A percentile compares a stretch with the other conserved stretches of the same genome.
These are phyloP conservation scores for Trametes versicolor DNA, from an alignment of 1,284 basidiomycete species.

Conservation along the genomic window DNA sequence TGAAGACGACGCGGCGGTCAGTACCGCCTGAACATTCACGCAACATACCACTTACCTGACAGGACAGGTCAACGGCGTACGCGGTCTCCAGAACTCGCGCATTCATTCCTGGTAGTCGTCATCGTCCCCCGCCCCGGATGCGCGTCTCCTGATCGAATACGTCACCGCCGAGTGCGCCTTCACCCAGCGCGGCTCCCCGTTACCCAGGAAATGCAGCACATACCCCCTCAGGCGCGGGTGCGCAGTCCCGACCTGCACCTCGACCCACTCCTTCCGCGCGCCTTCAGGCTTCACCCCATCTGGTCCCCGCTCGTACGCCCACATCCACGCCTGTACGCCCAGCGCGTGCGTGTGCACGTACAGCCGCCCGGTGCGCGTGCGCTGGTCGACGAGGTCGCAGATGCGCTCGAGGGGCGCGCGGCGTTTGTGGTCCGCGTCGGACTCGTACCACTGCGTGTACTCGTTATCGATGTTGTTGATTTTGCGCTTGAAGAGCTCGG, in stretches of 20 bases:
- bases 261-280: neutral
- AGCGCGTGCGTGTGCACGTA: slow-evolving; percentile 1
- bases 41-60: too few species aligned
- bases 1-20: too few species aligned
- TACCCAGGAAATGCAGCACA: slow-evolving; percentile 5
- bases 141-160: neutral
- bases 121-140: neutral
- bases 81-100: neutral
- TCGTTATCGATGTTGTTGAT: neutral
- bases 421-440: neutral
- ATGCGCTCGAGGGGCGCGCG: neutral
- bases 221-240: neutral
- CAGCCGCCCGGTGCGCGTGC: neutral
- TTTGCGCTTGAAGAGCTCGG: neutral
- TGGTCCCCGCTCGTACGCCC: neutral
- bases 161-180: neutral
- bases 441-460: slow-evolving; percentile 2
- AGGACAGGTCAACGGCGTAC: neutral
- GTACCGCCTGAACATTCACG: too few species aligned
- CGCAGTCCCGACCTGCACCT: neutral
- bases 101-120: too few species aligned
- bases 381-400: neutral
- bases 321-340: slow-evolving; percentile 4
- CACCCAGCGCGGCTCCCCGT: slow-evolving; percentile 6
- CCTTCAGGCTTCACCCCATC: neutral